phyloP scores from a whole-genome alignment of 306 rosid genomes.

The Gleditsia sinensis region DNA sequence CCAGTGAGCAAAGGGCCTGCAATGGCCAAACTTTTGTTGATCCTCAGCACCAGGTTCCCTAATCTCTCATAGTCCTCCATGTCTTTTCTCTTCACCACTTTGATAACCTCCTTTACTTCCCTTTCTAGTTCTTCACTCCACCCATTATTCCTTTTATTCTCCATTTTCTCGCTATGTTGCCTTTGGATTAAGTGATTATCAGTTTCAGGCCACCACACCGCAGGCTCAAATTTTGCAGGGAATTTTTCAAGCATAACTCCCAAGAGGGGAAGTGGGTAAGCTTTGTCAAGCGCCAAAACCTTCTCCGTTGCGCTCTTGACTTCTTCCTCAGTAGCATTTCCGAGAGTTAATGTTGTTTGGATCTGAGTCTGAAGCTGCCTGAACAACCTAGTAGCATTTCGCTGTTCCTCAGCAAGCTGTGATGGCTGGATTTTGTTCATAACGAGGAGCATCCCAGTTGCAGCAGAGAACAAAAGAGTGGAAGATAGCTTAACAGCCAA shows the following conservation, averaged over 20 bases:
- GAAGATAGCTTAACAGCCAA: constrained; percentile 54
- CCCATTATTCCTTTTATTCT: constrained; percentile 6
- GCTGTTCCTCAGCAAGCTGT: constrained; percentile 72
- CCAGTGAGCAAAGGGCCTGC: constrained; percentile 58
- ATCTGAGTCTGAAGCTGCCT: constrained; percentile 49
- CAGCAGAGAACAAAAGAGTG: constrained; percentile 55
- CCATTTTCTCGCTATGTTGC: not conserved
- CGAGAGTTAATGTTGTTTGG: constrained; percentile 40
- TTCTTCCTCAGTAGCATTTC: constrained; percentile 39
- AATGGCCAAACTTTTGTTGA: constrained; percentile 48
- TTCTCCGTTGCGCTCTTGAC: constrained; percentile 45
- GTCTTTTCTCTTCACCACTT: not conserved
- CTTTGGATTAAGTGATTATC: too few relatives aligned
- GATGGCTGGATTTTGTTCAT: constrained; percentile 74
- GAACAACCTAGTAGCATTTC: constrained; percentile 56
- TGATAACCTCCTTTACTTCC: constrained; percentile 46
- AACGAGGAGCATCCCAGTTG: constrained; percentile 53
- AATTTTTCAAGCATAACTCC: constrained; percentile 73
- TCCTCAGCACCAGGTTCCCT: constrained; percentile 41
- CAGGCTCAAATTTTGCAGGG: constrained; percentile 53
- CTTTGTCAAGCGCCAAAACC: constrained; percentile 49
- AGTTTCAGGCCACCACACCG: constrained; percentile 80
- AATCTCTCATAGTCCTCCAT: not conserved
- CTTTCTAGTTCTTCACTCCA: constrained; percentile 54
- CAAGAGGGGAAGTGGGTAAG: constrained; percentile 39